Percentiles rank a stretch among this genome's conserved stretches.
phyloP scores from a whole-genome alignment of 73 alveolate species.

The Stentor roeselii region DNA sequence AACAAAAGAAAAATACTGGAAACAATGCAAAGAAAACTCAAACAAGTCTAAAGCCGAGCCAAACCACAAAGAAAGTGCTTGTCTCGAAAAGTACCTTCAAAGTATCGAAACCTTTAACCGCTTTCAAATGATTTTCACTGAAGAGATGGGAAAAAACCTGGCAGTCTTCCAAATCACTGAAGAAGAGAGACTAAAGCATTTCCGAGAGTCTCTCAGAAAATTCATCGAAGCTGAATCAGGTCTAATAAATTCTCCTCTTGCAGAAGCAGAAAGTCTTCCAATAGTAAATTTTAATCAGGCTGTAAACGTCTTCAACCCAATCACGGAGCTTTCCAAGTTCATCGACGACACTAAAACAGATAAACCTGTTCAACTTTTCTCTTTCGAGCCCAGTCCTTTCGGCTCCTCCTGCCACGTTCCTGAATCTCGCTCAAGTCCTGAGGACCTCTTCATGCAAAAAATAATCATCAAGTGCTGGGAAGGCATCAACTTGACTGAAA shows the following conservation, averaged over 20 bases:
- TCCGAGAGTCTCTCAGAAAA: neutral
- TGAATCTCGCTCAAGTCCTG: neutral
- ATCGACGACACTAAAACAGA: neutral
- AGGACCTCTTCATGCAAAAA: neutral
- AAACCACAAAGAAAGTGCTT: neutral
- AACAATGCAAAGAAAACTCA: neutral
- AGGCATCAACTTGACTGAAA: neutral
- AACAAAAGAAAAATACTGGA: conserved; percentile 3
- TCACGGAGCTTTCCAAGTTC: neutral
- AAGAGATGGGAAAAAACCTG: neutral
- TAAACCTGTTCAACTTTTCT: neutral
- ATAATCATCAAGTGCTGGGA: neutral
- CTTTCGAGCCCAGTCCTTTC: neutral
- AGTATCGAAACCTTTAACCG: neutral
- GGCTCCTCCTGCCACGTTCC: neutral
- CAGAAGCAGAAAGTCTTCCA: neutral
- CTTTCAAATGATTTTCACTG: neutral
- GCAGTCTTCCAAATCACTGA: neutral
- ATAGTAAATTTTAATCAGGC: conserved; percentile 1
- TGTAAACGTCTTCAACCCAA: neutral
- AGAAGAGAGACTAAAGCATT: conserved; percentile 21
- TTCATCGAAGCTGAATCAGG: neutral
- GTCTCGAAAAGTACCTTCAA: neutral
- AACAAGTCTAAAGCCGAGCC: neutral
- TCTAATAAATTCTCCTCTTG: neutral